These are phyloP conservation scores for Schizosaccharomyces japonicus DNA, from an alignment of 805 yeast genomes.

Conservation along the genomic window DNA sequence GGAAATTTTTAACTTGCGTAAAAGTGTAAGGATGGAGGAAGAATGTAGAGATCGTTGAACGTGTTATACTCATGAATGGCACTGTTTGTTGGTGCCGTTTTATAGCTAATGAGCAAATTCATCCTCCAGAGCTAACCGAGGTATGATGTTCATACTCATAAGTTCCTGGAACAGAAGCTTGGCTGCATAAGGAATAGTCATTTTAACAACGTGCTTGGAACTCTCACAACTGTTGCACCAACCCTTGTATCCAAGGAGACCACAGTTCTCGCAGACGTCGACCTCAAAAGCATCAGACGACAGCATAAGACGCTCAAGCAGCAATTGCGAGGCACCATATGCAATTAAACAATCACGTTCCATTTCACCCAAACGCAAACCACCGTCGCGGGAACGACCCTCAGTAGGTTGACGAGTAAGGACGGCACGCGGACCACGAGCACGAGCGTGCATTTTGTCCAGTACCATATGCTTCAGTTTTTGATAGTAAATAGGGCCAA, in stretches of 20 bases:
- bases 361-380: slow-evolving; percentile 96
- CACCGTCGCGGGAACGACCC: slow-evolving; percentile 98
- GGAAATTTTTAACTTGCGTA: too few relatives aligned
- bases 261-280: slow-evolving; percentile 81
- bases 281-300: slow-evolving; percentile 96
- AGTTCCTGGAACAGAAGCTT: slow-evolving; percentile 89
- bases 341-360: slow-evolving; percentile 99
- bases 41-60: too few relatives aligned
- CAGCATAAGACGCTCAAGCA: slow-evolving; percentile 82
- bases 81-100: too few relatives aligned
- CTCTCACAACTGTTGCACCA: slow-evolving; percentile 96
- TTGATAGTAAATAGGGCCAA: slow-evolving; percentile 95
- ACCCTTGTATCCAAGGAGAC: slow-evolving; percentile 87
- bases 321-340: slow-evolving; percentile 87
- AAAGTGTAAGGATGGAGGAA: too few relatives aligned
- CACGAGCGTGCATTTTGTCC: slow-evolving; percentile 98
- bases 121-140: slow-evolving; percentile 72
- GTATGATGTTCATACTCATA: slow-evolving; percentile 96
- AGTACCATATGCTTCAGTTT: slow-evolving; percentile 95
- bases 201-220: slow-evolving; percentile 61
- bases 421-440: slow-evolving; percentile 96
- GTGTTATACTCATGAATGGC: too few relatives aligned
- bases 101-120: too few relatives aligned
- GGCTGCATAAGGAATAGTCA: slow-evolving; percentile 98
- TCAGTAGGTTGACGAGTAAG: slow-evolving; percentile 95